A percentile compares a stretch with the other conserved stretches of the same genome.
These are phyloP conservation scores for Eutrema salsugineum DNA, from an alignment of 441 rosid species.

Conservation along the genomic window DNA sequence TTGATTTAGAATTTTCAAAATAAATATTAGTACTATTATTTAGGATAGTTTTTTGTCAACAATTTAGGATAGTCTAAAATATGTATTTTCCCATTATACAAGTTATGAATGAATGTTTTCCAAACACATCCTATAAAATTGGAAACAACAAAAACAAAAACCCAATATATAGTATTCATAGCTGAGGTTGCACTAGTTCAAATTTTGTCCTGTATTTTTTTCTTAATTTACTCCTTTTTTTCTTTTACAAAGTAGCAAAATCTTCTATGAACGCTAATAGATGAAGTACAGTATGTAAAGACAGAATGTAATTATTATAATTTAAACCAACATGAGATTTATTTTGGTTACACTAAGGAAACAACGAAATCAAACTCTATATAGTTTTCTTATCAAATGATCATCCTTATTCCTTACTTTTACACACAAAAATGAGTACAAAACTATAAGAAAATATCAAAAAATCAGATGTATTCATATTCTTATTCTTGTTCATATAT, in stretches of 20 bases:
- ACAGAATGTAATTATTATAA: not conserved
- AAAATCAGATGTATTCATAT: not conserved
- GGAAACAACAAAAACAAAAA: not conserved
- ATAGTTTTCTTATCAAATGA: not conserved
- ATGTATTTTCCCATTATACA: not conserved
- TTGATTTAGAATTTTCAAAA: not conserved
- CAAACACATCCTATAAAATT: not conserved
- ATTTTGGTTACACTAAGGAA: not conserved
- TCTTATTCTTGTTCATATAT: conserved; percentile 7
- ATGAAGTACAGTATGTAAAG: not conserved
- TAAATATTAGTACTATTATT: not conserved
- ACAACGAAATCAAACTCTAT: not conserved
- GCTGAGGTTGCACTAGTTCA: not conserved
- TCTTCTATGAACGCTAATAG: not conserved
- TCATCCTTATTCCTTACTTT: conserved; percentile 8
- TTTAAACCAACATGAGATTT: not conserved
- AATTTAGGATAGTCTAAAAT: not conserved
- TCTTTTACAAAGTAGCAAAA: not conserved
- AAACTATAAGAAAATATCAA: not conserved
- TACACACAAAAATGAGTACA: not conserved
- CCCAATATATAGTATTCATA: not conserved
- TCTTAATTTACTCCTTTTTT: not conserved
- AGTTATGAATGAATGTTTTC: not conserved
- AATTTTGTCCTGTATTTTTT: not conserved
- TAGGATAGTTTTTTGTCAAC: too few species aligned